These are phyloP conservation scores for Didymella exigua DNA, from an alignment of 2,329 filamentous ascomycete species.

Conservation along the genomic window DNA sequence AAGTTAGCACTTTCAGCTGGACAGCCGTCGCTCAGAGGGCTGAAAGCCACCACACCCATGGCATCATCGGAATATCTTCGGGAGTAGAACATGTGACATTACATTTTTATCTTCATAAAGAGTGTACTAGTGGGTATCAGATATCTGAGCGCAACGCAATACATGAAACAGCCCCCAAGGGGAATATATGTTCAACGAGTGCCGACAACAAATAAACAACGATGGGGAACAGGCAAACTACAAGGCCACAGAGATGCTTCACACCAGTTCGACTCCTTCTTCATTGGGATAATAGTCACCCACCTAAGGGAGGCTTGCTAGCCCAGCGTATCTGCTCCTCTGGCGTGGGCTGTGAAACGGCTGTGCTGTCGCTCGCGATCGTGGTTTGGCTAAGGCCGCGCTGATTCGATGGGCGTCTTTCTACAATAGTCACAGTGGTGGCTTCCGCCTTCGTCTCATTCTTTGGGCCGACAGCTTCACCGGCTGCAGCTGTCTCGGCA, in stretches of 20 bases:
- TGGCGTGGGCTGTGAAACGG: slow-evolving; percentile 42
- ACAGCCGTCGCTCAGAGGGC: background rate
- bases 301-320: slow-evolving; percentile 2
- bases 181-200: slow-evolving; percentile 1
- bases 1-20: background rate
- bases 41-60: background rate
- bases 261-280: background rate
- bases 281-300: slow-evolving; percentile 24
- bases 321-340: slow-evolving; percentile 42
- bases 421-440: slow-evolving; percentile 4
- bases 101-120: slow-evolving; percentile 14
- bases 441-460: background rate
- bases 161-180: background rate
- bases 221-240: background rate
- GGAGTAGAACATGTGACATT: slow-evolving; percentile 2
- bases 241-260: background rate
- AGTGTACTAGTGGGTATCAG: slow-evolving; percentile 30
- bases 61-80: background rate
- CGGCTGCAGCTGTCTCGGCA: background rate
- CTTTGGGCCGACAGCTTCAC: background rate
- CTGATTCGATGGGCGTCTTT: slow-evolving; percentile 39
- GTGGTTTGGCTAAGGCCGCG: slow-evolving; percentile 42
- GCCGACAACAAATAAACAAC: background rate
- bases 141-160: background rate
- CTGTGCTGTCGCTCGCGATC: slow-evolving; percentile 42